Conservation (phyloP, 305 asterid genomes). For the Solanum hybrid region DNA sequence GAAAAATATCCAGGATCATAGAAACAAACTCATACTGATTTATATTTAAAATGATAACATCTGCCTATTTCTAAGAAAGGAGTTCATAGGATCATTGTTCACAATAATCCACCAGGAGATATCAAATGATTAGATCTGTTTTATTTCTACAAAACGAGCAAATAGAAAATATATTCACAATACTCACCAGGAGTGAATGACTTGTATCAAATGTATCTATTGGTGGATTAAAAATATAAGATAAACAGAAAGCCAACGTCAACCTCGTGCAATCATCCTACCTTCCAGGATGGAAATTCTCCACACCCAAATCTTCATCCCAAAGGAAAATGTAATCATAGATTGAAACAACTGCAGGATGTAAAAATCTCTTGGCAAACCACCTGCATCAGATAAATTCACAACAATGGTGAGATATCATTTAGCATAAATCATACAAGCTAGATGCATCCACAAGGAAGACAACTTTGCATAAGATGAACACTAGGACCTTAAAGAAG, state of each 20-base stretch:
- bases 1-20: neutral
- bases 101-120: neutral
- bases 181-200: neutral
- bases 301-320: constrained; percentile 98
- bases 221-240: neutral
- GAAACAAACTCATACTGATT: neutral
- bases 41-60: neutral
- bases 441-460: neutral
- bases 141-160: neutral
- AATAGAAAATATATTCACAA: neutral
- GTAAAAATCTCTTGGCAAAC: constrained; percentile 94
- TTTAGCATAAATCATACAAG: neutral
- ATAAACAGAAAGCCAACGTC: neutral
- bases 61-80: neutral
- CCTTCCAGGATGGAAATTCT: constrained; percentile 88
- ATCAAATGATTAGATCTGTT: neutral
- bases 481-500: neutral
- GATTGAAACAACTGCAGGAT: constrained; percentile 72
- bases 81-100: neutral
- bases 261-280: neutral
- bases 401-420: neutral
- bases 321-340: constrained; percentile 92
- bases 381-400: constrained; percentile 48
- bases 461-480: neutral
- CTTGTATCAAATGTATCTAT: neutral